Conservation (phyloP, 202 grass and related monocot species). For the Zoysia matrella region DNA sequence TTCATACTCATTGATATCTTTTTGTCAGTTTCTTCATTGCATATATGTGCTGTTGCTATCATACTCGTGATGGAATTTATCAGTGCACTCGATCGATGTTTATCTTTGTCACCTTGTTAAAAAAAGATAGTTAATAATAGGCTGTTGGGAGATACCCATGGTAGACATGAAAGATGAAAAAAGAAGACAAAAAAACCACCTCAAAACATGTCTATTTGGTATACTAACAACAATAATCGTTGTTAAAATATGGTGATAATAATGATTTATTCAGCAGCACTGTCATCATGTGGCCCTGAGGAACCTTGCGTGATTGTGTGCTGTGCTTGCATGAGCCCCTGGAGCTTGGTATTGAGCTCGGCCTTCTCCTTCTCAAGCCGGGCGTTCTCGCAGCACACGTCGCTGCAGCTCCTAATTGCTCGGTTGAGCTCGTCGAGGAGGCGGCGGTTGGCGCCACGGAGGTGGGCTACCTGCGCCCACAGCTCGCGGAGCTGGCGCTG, state of each 20-base stretch:
- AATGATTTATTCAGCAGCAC: conserved; percentile 44
- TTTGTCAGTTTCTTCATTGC: conserved; percentile 34
- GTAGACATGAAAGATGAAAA: conserved; percentile 4
- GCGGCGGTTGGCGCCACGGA: no score
- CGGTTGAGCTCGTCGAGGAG: no score
- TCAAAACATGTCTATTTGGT: conserved; percentile 50
- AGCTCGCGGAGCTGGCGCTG: conserved; percentile 85
- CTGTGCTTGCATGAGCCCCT: conserved; percentile 36
- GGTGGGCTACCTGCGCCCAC: conserved; percentile 71
- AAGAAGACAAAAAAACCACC: background rate
- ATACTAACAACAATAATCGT: conserved; percentile 38
- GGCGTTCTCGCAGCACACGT: no score
- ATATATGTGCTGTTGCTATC: conserved; percentile 26
- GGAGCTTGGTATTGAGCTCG: no score
- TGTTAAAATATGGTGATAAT: conserved; percentile 43
- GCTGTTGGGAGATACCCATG: conserved; percentile 27
- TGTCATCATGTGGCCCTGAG: conserved; percentile 29
- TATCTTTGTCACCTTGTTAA: conserved; percentile 46
- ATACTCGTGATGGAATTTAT: conserved; percentile 31
- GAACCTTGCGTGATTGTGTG: conserved; percentile 12
- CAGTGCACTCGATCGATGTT: conserved; percentile 36
- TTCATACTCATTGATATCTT: conserved; percentile 11
- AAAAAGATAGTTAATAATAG: conserved; percentile 47
- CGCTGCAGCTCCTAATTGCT: no score
- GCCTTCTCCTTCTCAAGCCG: no score